Conservation (phyloP, 257 asterid species). For the Coffea eugenioides region DNA sequence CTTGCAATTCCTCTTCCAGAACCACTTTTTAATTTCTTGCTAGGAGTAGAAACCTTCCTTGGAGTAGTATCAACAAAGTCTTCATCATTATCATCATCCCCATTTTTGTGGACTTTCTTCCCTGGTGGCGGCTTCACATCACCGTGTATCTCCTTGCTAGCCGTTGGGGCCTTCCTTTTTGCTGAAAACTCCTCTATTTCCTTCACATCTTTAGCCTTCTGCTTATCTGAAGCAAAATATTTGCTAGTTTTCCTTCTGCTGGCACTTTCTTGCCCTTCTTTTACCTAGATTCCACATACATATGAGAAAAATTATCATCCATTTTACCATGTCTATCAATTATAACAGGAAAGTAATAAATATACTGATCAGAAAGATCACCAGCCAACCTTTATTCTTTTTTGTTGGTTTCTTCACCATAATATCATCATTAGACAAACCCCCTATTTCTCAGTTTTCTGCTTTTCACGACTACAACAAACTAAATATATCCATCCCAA, state of each 20-base stretch:
- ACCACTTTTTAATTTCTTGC: constrained; percentile 67
- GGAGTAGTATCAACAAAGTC: constrained; percentile 60
- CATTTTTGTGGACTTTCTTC: constrained; percentile 58
- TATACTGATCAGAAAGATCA: background rate
- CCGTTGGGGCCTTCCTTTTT: constrained; percentile 54
- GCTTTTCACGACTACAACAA: background rate
- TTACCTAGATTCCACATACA: constrained; percentile 35
- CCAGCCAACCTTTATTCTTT: background rate
- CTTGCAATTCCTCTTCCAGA: constrained; percentile 61
- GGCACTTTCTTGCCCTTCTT: constrained; percentile 60
- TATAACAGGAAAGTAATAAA: background rate
- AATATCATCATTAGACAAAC: background rate
- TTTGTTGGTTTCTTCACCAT: background rate
- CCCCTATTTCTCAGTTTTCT: background rate
- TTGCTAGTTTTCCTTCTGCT: constrained; percentile 90
- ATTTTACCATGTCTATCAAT: background rate
- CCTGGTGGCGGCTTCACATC: constrained; percentile 52
- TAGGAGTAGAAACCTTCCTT: constrained; percentile 51
- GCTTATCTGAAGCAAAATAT: constrained; percentile 64
- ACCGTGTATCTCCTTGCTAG: constrained; percentile 26
- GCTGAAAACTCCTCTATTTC: constrained; percentile 53
- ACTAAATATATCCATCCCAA: background rate
- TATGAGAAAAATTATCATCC: constrained; percentile 4
- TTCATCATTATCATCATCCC: constrained; percentile 66
- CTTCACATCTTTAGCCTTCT: constrained; percentile 46